Percentiles rank a stretch among this genome's conserved stretches.
These are phyloP conservation scores for Penicillium salamii DNA, from an alignment of 495 filamentous ascomycete species.

Conservation along the genomic window DNA sequence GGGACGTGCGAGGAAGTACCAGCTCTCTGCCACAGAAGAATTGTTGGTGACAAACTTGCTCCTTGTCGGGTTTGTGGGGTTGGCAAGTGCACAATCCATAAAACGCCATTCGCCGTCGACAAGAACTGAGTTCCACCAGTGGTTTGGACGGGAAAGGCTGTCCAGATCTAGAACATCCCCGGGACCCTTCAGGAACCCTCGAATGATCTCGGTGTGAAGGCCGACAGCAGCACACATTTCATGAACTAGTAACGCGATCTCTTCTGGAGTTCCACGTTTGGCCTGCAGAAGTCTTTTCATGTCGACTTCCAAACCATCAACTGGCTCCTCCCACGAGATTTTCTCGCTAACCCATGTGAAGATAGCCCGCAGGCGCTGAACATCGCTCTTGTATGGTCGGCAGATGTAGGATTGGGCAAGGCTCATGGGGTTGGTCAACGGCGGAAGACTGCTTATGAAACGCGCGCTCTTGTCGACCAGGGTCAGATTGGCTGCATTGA, in stretches of 20 bases:
- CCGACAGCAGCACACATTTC: constrained; percentile 95
- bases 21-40: constrained; percentile 70
- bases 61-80: constrained; percentile 81
- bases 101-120: constrained; percentile 95
- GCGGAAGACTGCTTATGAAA: constrained; percentile 87
- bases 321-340: constrained; percentile 93
- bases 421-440: constrained; percentile 77
- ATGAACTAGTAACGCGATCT: constrained; percentile 81
- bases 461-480: constrained; percentile 95
- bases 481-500: constrained; percentile 69
- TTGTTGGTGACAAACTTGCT: constrained; percentile 69
- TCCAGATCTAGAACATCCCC: constrained; percentile 79
- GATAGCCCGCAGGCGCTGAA: constrained; percentile 87
- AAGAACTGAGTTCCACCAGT: constrained; percentile 97
- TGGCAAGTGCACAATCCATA: constrained; percentile 91
- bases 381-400: constrained; percentile 90
- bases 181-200: constrained; percentile 86
- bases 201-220: constrained; percentile 77
- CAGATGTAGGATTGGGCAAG: constrained; percentile 92
- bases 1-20: constrained; percentile 88
- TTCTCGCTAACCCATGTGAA: constrained; percentile 97
- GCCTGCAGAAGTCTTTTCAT: constrained; percentile 77
- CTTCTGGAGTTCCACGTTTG: constrained; percentile 82
- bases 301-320: constrained; percentile 73
- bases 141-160: constrained; percentile 73